These are phyloP conservation scores for Scedosporium boydii DNA, from an alignment of 2,329 filamentous ascomycete species.

Conservation along the genomic window DNA sequence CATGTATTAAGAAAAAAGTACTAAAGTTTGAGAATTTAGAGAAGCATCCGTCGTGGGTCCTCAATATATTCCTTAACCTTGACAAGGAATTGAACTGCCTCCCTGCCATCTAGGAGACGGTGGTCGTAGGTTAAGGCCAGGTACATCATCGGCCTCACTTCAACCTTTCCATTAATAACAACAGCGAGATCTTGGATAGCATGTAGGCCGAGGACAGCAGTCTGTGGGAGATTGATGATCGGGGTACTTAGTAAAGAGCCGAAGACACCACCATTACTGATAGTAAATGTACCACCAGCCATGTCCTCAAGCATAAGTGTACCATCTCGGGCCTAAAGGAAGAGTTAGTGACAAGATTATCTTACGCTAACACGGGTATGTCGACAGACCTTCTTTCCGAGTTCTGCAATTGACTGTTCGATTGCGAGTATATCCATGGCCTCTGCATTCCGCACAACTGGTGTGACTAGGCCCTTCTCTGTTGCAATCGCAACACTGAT, in stretches of 20 bases:
- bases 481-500: constrained; percentile 96
- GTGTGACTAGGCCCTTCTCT: constrained; percentile 93
- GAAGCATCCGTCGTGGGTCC: constrained; percentile 84
- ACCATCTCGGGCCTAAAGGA: constrained; percentile 69
- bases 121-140: constrained; percentile 96
- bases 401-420: constrained; percentile 81
- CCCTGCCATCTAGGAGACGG: constrained; percentile 85
- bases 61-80: constrained; percentile 98
- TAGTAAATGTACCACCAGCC: constrained; percentile 96
- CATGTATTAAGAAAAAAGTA: no score
- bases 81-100: constrained; percentile 91
- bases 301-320: constrained; percentile 99
- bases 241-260: constrained; percentile 95
- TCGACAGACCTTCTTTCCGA: constrained; percentile 77
- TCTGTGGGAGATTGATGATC: constrained; percentile 96
- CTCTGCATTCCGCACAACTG: constrained; percentile 91
- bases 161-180: constrained; percentile 84
- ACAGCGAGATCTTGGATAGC: constrained; percentile 93
- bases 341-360: not conserved
- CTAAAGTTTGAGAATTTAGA: constrained; percentile 22
- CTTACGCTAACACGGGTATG: constrained; percentile 1
- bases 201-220: constrained; percentile 83
- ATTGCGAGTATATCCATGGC: constrained; percentile 79
- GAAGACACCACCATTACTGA: constrained; percentile 95
- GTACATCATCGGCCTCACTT: constrained; percentile 99